These are phyloP conservation scores for Colletotrichum cuscutae DNA, from an alignment of 2,329 filamentous ascomycete species.

Conservation along the genomic window DNA sequence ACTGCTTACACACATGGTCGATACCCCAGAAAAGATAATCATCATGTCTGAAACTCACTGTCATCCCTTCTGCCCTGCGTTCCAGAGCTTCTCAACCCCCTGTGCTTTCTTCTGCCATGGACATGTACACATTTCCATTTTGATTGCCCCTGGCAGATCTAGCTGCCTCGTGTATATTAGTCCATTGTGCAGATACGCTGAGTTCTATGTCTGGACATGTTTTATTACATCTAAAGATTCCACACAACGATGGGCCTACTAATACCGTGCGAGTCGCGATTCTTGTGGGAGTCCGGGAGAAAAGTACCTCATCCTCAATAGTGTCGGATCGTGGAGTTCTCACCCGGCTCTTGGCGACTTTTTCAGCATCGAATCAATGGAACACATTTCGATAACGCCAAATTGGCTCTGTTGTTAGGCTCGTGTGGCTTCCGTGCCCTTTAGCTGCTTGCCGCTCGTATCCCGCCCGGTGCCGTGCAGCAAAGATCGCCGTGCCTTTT, in stretches of 20 bases:
- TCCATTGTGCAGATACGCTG: neutral
- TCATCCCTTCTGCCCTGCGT: neutral
- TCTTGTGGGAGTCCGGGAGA: neutral
- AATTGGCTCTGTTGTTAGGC: neutral
- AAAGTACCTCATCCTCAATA: neutral
- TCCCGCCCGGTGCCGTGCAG: conserved; percentile 1
- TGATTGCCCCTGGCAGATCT: conserved; percentile 21
- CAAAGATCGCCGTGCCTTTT: conserved; percentile 9
- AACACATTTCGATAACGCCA: conserved; percentile 19
- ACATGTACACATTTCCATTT: neutral
- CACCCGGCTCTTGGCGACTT: neutral
- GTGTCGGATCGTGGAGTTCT: neutral
- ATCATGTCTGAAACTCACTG: neutral
- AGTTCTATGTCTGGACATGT: no score
- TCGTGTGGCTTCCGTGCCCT: neutral
- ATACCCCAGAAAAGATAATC: neutral
- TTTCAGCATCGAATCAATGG: neutral
- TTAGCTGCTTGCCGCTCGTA: neutral
- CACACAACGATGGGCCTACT: neutral
- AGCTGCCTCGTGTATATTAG: conserved; percentile 25
- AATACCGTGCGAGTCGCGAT: neutral
- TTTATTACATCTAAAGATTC: neutral
- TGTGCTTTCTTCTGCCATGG: neutral
- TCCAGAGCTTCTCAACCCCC: neutral
- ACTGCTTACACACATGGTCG: neutral